These are phyloP conservation scores for Boletus subparvulus DNA, from an alignment of 768 basidiomycete species.

Conservation along the genomic window DNA sequence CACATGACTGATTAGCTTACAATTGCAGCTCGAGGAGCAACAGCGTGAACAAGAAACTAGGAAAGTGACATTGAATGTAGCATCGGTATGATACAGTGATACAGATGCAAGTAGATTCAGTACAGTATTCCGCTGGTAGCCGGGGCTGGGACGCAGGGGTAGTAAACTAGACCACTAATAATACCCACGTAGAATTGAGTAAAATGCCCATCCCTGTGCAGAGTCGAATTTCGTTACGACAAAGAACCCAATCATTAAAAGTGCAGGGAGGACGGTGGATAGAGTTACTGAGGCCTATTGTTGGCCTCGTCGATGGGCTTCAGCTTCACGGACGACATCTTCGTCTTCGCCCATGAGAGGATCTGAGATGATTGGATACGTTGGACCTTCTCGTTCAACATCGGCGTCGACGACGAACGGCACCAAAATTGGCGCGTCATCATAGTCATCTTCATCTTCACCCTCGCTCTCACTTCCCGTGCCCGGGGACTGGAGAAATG, in stretches of 20 bases:
- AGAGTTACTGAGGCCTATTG: neutral
- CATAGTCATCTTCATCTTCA: neutral
- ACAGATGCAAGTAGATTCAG: neutral
- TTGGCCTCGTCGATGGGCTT: neutral
- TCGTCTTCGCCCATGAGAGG: constrained; percentile 13
- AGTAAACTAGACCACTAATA: neutral
- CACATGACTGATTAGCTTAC: neutral
- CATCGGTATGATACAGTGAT: neutral
- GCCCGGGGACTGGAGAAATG: neutral
- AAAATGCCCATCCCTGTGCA: neutral
- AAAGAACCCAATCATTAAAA: neutral
- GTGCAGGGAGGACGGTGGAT: neutral
- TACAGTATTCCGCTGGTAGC: neutral
- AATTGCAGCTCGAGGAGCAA: constrained; percentile 28
- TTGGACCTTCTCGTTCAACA: constrained; percentile 8
- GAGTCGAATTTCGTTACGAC: neutral
- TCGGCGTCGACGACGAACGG: constrained; percentile 11
- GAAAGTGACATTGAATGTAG: constrained; percentile 9
- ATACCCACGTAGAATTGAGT: neutral
- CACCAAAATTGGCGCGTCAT: neutral
- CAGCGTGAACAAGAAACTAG: constrained; percentile 23
- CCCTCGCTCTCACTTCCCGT: neutral
- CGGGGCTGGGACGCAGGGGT: neutral
- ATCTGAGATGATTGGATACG: constrained; percentile 13
- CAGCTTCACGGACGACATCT: constrained; percentile 9